These are phyloP conservation scores for Leccinellum rugosiceps DNA, from an alignment of 768 basidiomycete species.

Conservation along the genomic window DNA sequence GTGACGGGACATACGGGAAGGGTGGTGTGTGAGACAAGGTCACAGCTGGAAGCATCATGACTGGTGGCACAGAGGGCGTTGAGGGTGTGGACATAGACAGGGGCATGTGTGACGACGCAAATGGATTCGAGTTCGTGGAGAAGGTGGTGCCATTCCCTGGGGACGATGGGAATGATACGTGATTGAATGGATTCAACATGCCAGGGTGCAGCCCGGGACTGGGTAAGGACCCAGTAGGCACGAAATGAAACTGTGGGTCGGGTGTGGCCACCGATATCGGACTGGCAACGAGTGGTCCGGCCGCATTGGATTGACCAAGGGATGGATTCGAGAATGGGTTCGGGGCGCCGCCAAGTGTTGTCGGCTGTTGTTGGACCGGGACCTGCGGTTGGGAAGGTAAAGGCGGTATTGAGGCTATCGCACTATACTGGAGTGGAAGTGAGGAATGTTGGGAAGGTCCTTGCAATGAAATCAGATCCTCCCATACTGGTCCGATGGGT, in stretches of 20 bases:
- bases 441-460: slow-evolving; percentile 35
- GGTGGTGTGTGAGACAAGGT: slow-evolving; percentile 2
- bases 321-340: slow-evolving; percentile 24
- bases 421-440: slow-evolving; percentile 44
- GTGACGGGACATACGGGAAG: neutral
- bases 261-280: slow-evolving; percentile 6
- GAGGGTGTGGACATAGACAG: slow-evolving; percentile 5
- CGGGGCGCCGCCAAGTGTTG: neutral
- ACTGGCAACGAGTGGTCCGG: neutral
- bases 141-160: slow-evolving; percentile 1
- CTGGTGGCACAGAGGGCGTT: slow-evolving; percentile 8
- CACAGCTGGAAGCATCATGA: slow-evolving; percentile 8
- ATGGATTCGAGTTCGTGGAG: slow-evolving; percentile 13
- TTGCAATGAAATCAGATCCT: slow-evolving; percentile 52
- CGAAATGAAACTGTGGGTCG: slow-evolving; percentile 5
- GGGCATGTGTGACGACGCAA: slow-evolving; percentile 6
- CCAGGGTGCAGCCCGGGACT: slow-evolving; percentile 16
- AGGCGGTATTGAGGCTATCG: neutral
- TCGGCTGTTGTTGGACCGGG: slow-evolving; percentile 6
- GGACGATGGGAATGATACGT: neutral
- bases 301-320: slow-evolving; percentile 2
- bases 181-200: slow-evolving; percentile 21
- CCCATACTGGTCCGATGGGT: slow-evolving; percentile 47
- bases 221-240: neutral
- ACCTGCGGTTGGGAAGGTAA: slow-evolving; percentile 17